Evolutionary conservation across 129 eudicot species (phyloP), one percentile per base, ranked within the genome.

Genomic region (Artemisia argyi): DNA sequence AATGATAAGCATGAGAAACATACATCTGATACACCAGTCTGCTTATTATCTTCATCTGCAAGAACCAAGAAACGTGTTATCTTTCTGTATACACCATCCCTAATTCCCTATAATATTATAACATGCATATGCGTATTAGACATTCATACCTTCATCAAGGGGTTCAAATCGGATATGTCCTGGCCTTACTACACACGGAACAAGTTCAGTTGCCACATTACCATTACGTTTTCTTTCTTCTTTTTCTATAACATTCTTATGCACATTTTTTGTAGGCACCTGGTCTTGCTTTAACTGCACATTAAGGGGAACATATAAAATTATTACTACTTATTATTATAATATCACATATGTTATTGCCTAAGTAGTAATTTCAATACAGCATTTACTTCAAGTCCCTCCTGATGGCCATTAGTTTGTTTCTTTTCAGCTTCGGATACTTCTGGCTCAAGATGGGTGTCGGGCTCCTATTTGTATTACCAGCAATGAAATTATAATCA

Each of bases 141-240:
- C 55, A 10, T 17, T 54, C 35, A 20, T 39, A 88, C 99, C 99
- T 85, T 86, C 78, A 46, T 76, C 91, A 51, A 80, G 80, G 69
- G 90, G 91, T 73, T 87, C 91, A 76, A 90, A 90, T 24, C 97
- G 97, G 70, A 95, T 90, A 73, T 88, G 96, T 32, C 99, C 96
- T 17, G 97, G 99, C 77, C 82, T 91, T 69, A 86, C 73, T 32
- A 74, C 84, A 72, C 83, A 52, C 19, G 99, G 94, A 73, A 88
- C 88, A 71, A 79, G 80, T 51, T 83, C 87, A 61, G 71, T 78
- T 20, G 71, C 91, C 50, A 51, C 80, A 61, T 64, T 80, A 68
- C 67, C 83, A 20, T 78, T 74, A 72, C 74, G 66, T 73, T 80
- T 82, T 73, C 79, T 52, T 77, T 63, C 72, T 70, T 64, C 69